Evolutionary conservation across 371 early-diverging fungal species (phyloP).

Genomic region (Mortierella sp.): DNA sequence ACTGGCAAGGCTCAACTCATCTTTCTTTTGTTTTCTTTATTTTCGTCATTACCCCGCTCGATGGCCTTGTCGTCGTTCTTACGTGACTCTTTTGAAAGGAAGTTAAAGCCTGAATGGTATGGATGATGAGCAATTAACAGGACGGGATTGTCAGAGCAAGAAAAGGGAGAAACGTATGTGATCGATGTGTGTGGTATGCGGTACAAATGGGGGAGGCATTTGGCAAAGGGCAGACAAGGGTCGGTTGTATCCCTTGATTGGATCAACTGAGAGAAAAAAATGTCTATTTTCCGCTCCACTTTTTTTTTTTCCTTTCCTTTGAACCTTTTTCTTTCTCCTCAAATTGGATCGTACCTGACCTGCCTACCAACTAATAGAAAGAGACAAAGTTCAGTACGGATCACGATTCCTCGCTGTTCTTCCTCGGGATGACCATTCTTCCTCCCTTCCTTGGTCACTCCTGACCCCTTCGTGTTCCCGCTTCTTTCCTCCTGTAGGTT

Average conservation of each 20-base stretch:
- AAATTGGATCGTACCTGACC: not conserved
- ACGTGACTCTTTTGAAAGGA: not conserved
- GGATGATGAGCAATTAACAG: not conserved
- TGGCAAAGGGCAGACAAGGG: not conserved
- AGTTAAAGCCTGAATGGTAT: no score
- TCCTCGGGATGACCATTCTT: conserved; percentile 1
- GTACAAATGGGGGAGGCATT: conserved; percentile 10
- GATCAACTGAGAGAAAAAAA: not conserved
- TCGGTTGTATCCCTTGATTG: not conserved
- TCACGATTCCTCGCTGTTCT: not conserved
- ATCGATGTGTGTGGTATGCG: not conserved
- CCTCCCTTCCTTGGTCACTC: not conserved
- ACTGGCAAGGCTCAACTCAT: not conserved
- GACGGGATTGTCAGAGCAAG: not conserved
- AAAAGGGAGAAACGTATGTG: not conserved
- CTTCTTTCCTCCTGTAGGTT: not conserved
- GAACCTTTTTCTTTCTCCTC: not conserved
- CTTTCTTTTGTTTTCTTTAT: not conserved
- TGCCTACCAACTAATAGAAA: not conserved
- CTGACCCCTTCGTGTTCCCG: not conserved
- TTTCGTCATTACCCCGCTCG: not conserved
- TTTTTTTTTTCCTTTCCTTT: not conserved
- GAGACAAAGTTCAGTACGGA: not conserved
- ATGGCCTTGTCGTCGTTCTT: not conserved
- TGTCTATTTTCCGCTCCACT: conserved; percentile 6